These are phyloP conservation scores for Capsella rubella DNA, from an alignment of 441 rosid species.

Conservation along the genomic window DNA sequence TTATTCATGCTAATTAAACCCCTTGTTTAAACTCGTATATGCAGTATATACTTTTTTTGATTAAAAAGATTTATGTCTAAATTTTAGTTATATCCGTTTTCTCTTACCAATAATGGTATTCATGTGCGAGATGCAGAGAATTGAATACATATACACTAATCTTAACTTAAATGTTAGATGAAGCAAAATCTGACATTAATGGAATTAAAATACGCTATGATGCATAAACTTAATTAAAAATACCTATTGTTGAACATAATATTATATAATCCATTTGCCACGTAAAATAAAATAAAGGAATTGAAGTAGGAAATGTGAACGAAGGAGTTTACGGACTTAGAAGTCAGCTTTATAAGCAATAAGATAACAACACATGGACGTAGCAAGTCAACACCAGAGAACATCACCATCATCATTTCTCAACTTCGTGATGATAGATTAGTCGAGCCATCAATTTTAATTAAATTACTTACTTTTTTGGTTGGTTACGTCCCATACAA, in stretches of 20 bases:
- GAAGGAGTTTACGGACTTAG: constrained; percentile 14
- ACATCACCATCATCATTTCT: constrained; percentile 15
- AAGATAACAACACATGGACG: constrained; percentile 2
- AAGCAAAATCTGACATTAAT: not conserved
- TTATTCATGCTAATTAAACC: not conserved
- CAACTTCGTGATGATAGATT: constrained; percentile 6
- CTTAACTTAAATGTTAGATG: not conserved
- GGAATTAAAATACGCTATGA: not conserved
- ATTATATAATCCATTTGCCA: too few relatives aligned
- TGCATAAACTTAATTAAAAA: too few relatives aligned
- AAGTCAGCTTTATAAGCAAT: constrained; percentile 33
- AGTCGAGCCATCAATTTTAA: constrained; percentile 30
- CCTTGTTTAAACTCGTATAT: not conserved
- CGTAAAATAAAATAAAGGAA: too few relatives aligned
- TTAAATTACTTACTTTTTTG: not conserved
- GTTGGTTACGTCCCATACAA: constrained; percentile 16
- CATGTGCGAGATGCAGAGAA: constrained; percentile 5
- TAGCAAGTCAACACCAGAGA: constrained; percentile 16
- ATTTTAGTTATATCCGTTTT: not conserved
- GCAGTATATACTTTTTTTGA: not conserved
- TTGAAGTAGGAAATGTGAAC: constrained; percentile 16
- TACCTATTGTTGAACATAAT: too few relatives aligned
- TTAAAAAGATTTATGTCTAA: not conserved
- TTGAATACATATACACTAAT: not conserved
- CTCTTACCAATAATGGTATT: not conserved